Percentiles rank a stretch among this genome's conserved stretches.
Conservation (phyloP, 306 rosid species). For the Gillenia trifoliata region DNA sequence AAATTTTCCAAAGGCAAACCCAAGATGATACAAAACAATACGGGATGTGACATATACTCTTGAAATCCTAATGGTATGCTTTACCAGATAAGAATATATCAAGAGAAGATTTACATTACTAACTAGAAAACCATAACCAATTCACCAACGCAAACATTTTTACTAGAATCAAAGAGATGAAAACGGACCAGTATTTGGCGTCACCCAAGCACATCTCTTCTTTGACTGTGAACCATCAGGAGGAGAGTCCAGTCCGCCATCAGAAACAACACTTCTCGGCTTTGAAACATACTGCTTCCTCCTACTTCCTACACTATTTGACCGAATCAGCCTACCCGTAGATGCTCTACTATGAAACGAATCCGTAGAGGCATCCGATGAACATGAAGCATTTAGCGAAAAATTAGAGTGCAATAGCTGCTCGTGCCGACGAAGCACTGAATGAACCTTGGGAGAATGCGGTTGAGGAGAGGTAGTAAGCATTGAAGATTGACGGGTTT, state of each 20-base stretch:
- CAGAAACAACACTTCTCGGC: conserved; percentile 76
- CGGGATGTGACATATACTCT: background rate
- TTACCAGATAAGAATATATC: background rate
- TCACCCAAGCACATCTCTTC: conserved; percentile 86
- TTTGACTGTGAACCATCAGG: conserved; percentile 41
- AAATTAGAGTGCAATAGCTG: conserved; percentile 61
- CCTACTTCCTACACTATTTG: conserved; percentile 52
- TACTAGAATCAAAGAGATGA: conserved; percentile 7
- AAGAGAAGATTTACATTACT: background rate
- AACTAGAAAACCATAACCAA: background rate
- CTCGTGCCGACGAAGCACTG: conserved; percentile 69
- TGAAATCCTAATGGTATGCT: background rate
- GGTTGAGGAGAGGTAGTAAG: conserved; percentile 39
- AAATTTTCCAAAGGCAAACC: background rate
- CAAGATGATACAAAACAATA: background rate
- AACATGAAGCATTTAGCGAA: conserved; percentile 75
- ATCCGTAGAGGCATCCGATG: conserved; percentile 87
- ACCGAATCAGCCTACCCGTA: conserved; percentile 67
- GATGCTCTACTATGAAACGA: conserved; percentile 79
- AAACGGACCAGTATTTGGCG: conserved; percentile 74
- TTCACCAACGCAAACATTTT: background rate
- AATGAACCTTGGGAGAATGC: conserved; percentile 41
- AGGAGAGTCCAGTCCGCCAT: conserved; percentile 56
- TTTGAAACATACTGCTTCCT: conserved; percentile 52
- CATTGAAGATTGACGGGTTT: conserved; percentile 34